Percentiles rank a stretch among this genome's conserved stretches.
These are phyloP conservation scores for Elsinoe necatrix DNA, from an alignment of 2,329 filamentous ascomycete species.

Conservation along the genomic window DNA sequence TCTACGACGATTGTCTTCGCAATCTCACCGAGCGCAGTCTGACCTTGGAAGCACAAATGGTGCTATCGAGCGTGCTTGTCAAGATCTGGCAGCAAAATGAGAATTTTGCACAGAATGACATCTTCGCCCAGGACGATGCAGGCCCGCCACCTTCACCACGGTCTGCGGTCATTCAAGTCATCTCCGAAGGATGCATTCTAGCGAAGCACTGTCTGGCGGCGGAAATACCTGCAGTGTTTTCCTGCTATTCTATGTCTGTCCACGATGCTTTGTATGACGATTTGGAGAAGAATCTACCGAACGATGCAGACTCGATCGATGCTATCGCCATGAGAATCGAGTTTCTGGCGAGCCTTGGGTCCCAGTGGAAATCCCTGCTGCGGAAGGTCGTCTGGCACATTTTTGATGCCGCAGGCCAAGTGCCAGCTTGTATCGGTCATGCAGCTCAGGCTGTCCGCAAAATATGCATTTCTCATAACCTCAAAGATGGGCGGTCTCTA, in stretches of 20 bases:
- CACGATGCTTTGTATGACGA: constrained; percentile 83
- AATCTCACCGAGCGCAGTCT: constrained; percentile 56
- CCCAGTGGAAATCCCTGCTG: constrained; percentile 75
- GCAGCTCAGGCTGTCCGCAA: constrained; percentile 61
- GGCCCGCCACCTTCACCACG: constrained; percentile 50
- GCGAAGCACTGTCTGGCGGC: constrained; percentile 70
- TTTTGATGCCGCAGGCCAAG: constrained; percentile 76
- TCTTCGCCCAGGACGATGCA: constrained; percentile 25
- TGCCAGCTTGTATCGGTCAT: constrained; percentile 57
- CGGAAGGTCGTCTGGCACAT: constrained; percentile 86
- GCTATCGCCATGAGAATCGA: constrained; percentile 78
- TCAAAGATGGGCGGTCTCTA: constrained; percentile 59
- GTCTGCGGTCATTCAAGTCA: constrained; percentile 65
- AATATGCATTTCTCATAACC: constrained; percentile 56
- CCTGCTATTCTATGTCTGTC: constrained; percentile 67
- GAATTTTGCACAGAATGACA: constrained; percentile 51
- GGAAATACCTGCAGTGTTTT: constrained; percentile 65
- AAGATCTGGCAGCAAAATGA: constrained; percentile 58
- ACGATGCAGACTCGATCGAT: constrained; percentile 61
- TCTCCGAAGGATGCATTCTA: constrained; percentile 56
- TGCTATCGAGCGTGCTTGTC: constrained; percentile 60
- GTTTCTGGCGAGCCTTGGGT: constrained; percentile 67
- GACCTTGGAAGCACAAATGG: constrained; percentile 59
- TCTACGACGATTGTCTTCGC: constrained; percentile 73
- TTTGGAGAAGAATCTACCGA: constrained; percentile 69